phyloP scores from a whole-genome alignment of 768 basidiomycete species.

The Russula sp. region DNA sequence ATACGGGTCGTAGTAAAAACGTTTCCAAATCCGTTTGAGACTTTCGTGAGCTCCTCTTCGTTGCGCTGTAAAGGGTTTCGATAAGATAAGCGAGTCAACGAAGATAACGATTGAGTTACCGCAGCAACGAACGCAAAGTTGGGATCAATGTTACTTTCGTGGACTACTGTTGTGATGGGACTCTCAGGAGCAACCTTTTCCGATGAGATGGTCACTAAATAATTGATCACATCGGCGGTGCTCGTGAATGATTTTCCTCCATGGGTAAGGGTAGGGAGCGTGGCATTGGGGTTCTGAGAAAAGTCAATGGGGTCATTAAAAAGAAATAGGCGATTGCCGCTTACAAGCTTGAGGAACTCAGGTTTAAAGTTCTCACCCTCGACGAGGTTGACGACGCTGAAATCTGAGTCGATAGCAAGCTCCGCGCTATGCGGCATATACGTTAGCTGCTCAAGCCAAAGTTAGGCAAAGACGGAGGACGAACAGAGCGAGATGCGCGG shows the following conservation, averaged over 20 bases:
- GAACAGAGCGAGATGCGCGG: not conserved
- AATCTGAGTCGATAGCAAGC: conserved; percentile 7
- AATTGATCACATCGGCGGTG: conserved; percentile 36
- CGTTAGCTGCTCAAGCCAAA: not conserved
- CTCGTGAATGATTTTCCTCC: conserved; percentile 28
- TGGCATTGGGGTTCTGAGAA: conserved; percentile 19
- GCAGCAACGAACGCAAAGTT: conserved; percentile 42
- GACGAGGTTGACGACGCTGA: not conserved
- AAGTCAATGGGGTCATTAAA: not conserved
- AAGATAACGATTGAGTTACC: conserved; percentile 26
- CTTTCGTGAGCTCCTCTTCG: conserved; percentile 39
- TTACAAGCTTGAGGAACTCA: conserved; percentile 4
- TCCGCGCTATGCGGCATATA: not conserved
- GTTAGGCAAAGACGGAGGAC: not conserved
- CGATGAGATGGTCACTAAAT: conserved; percentile 36
- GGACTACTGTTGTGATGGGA: conserved; percentile 34
- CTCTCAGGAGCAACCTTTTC: conserved; percentile 31
- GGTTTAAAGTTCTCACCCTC: conserved; percentile 1
- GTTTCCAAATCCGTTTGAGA: conserved; percentile 28
- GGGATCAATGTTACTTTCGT: conserved; percentile 41
- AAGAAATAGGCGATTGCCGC: conserved; percentile 18
- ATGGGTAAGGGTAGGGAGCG: conserved; percentile 7
- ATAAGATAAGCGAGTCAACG: not conserved
- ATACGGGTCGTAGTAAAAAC: conserved; percentile 35
- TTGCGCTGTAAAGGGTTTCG: conserved; percentile 30